Evolutionary conservation across 208 protist genomes (phyloP).

Genomic region (Naegleria gruberi): DNA sequence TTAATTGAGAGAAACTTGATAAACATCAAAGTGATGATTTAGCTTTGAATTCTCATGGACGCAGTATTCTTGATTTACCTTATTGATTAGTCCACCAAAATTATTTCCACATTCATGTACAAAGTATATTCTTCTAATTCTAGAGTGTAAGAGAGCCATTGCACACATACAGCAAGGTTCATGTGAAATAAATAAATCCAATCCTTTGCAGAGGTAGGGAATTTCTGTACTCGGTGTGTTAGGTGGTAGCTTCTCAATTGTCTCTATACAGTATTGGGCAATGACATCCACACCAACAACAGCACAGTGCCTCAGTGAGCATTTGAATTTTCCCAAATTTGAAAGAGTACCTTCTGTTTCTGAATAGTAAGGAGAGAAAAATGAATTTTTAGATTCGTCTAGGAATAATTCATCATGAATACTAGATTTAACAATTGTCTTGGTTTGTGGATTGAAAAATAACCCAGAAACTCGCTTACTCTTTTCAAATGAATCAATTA

Average conservation of each 20-base stretch:
- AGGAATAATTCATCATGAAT: neutral
- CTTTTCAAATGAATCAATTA: neutral
- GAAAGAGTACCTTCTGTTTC: too few species aligned
- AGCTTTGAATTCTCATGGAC: neutral
- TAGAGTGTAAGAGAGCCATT: constrained; percentile 84
- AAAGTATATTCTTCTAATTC: constrained; percentile 34
- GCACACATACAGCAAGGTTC: constrained; percentile 85
- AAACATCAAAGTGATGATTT: constrained; percentile 1
- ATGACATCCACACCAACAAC: neutral
- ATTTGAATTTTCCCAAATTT: neutral
- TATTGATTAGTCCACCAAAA: neutral
- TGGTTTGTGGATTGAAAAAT: neutral
- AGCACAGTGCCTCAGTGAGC: neutral
- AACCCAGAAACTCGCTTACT: neutral
- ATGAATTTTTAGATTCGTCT: neutral
- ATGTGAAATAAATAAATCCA: constrained; percentile 70
- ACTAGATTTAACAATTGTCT: neutral
- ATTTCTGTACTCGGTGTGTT: neutral
- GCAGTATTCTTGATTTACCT: neutral
- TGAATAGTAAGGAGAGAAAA: neutral
- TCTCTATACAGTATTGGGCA: neutral
- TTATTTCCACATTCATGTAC: neutral
- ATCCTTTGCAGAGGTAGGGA: constrained; percentile 70
- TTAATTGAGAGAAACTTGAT: neutral
- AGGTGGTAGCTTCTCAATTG: neutral